A percentile compares a stretch with the other conserved stretches of the same genome.
These are phyloP conservation scores for Nothomitra cinnamomea DNA, from an alignment of 2,329 filamentous ascomycete genomes.

Conservation along the genomic window DNA sequence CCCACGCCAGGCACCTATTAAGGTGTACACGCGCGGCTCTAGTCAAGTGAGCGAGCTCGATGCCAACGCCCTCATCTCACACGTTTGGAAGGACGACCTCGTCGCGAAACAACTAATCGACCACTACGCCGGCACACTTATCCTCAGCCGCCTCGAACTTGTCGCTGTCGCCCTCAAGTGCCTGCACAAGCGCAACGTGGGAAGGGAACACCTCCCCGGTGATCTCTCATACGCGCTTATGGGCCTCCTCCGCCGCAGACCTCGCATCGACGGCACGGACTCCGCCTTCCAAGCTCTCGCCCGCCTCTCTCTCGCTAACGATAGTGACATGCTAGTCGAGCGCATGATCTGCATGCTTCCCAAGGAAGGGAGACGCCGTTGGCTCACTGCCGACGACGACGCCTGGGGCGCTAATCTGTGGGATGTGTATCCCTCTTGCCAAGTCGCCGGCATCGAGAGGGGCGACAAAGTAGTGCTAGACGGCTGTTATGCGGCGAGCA, in stretches of 20 bases:
- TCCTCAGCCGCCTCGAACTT: conserved; percentile 25
- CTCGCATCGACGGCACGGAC: conserved; percentile 22
- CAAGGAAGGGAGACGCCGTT: conserved; percentile 17
- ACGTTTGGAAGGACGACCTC: conserved; percentile 26
- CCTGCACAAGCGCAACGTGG: conserved; percentile 22
- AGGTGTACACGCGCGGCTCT: conserved; percentile 18
- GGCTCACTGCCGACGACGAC: conserved; percentile 27
- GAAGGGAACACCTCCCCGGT: conserved; percentile 16
- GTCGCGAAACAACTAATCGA: conserved; percentile 24
- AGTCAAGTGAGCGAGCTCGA: conserved; percentile 11
- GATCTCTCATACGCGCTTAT: conserved; percentile 30
- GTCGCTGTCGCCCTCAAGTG: conserved; percentile 23
- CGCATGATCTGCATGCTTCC: conserved; percentile 28
- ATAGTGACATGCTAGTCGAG: conserved; percentile 27
- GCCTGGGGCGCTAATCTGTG: conserved; percentile 25
- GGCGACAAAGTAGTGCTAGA: conserved; percentile 28
- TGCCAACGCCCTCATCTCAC: conserved; percentile 24
- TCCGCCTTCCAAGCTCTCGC: conserved; percentile 31
- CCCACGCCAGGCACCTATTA: conserved; percentile 10
- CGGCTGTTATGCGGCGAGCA: conserved; percentile 23
- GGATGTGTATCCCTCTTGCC: conserved; percentile 26
- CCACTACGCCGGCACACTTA: conserved; percentile 27
- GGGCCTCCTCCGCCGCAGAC: conserved; percentile 27
- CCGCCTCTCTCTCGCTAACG: conserved; percentile 28
- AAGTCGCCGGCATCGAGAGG: conserved; percentile 25